A percentile compares a stretch with the other conserved stretches of the same genome.
Evolutionary conservation across 495 filamentous ascomycete species (phyloP).

Genomic region (Podospora pseudopauciseta): DNA sequence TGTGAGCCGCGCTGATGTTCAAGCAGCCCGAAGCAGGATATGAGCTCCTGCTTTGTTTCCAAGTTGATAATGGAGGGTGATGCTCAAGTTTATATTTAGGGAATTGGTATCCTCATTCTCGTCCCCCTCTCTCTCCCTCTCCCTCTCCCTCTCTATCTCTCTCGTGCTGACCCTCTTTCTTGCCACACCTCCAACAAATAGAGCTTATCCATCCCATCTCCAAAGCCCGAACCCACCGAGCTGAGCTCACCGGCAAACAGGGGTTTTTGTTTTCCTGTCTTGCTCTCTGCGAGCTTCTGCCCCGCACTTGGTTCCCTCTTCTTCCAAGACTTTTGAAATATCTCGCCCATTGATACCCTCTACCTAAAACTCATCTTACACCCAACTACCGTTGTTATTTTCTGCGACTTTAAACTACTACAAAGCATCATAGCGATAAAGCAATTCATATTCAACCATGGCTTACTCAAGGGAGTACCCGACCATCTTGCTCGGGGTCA

Average conservation of each 20-base stretch:
- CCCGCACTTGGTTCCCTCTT: conserved; percentile 10
- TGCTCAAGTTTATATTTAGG: neutral
- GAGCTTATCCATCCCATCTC: conserved; percentile 5
- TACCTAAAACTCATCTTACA: neutral
- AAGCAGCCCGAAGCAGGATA: neutral
- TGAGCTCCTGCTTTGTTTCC: conserved; percentile 1
- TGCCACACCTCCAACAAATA: neutral
- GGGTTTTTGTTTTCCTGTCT: conserved; percentile 9
- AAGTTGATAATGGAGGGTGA: neutral
- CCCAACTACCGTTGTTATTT: neutral
- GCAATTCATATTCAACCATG: conserved; percentile 27
- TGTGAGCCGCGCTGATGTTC: neutral
- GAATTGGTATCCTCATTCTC: neutral
- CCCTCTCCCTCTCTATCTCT: neutral
- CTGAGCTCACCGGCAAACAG: conserved; percentile 4
- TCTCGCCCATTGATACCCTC: neutral
- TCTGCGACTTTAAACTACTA: neutral
- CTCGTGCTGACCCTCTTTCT: neutral
- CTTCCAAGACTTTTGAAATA: neutral
- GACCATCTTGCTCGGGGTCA: conserved; percentile 38
- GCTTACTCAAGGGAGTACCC: conserved; percentile 39
- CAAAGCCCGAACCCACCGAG: conserved; percentile 13
- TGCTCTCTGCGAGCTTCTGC: neutral
- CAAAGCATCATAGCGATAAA: conserved; percentile 14
- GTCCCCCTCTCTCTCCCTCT: neutral